Evolutionary conservation across 2,329 filamentous ascomycete species (phyloP), one percentile per base, ranked within the genome.

Genomic region (Emericellopsis cladophorae): DNA sequence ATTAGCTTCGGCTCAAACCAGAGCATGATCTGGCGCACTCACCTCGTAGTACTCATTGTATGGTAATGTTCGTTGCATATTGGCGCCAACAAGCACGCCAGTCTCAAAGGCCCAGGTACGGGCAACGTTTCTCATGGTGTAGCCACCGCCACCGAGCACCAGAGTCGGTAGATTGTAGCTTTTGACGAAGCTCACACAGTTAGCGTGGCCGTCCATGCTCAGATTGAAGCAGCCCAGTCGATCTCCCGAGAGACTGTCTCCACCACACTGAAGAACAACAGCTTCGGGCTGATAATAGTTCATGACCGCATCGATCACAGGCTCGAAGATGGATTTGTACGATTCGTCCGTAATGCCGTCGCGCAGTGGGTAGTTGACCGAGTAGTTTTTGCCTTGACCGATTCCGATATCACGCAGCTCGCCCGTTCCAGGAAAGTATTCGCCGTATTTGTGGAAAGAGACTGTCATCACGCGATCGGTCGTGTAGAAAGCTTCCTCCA

Each of bases 41-140:
- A 79, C 77, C 57, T 81, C 76, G 57, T 96, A 96, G 61, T 96
- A 96, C 66, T 96, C 90, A 48, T 95, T 96, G 61, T 88, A 96
- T 1, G 90, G 90, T 33, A 96, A 70, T n/a, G 84, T 80, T 5
- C 82, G 73, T 10, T 78, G 73, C 73, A 96, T 85, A 24, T 85
- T 74, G 45, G 89, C 78, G 23, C 85, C 85, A 16, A 95, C 85
- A 8, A 96, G 72, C 44, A 88, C 74, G 48, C 90, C 90, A 2
- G 92, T 98, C 64, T 98, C 92, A 58, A 90, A 94, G 7, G 89
- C 89, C 92, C 92, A 98, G 5, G 90, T 92, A 39, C 92, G 84
- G 15, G 92, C 90, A 10, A 98, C 92, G 49, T 98, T 98, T 47
- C 92, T 82, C 61, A 94, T 93, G 1, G 92, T 98, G 64, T 98